phyloP scores from a whole-genome alignment of 2,329 filamentous ascomycete genomes.

The Ploettnerulaceae sp. region DNA sequence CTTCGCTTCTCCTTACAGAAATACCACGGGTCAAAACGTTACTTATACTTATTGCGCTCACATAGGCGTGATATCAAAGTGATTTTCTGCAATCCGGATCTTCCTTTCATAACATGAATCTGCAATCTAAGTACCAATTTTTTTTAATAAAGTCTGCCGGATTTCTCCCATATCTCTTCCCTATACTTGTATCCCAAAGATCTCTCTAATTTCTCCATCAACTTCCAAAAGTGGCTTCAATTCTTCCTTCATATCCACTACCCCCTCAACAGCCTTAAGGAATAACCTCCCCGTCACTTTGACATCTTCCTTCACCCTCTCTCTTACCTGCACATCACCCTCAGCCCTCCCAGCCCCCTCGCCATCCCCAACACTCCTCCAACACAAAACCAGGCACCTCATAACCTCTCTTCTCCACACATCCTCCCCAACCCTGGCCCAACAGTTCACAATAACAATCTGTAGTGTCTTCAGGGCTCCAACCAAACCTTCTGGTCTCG shows the following conservation, averaged over 20 bases:
- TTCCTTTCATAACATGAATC: too few species aligned
- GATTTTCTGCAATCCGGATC: too few species aligned
- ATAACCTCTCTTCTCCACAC: conserved; percentile 12
- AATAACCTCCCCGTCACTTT: conserved; percentile 23
- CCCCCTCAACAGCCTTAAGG: conserved; percentile 19
- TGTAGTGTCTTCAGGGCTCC: conserved; percentile 48
- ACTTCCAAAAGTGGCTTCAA: conserved; percentile 29
- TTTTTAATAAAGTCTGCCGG: too few species aligned
- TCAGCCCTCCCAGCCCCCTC: conserved; percentile 34
- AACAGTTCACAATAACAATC: conserved; percentile 56
- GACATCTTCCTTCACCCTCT: conserved; percentile 22
- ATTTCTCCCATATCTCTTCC: too few species aligned
- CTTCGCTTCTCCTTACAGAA: too few species aligned
- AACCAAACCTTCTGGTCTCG: conserved; percentile 42
- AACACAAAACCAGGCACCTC: conserved; percentile 12
- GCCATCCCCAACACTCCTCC: conserved; percentile 29
- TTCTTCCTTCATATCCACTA: conserved; percentile 18
- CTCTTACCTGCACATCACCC: conserved; percentile 9
- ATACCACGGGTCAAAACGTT: too few species aligned
- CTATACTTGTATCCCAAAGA: too few species aligned
- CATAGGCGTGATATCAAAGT: too few species aligned
- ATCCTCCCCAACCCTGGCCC: conserved; percentile 57
- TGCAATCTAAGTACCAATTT: too few species aligned
- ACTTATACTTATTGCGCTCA: too few species aligned
- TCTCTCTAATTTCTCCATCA: conserved; percentile 34